Evolutionary conservation across 345 rosid genomes (phyloP).

Genomic region (Orychophragmus violaceus): DNA sequence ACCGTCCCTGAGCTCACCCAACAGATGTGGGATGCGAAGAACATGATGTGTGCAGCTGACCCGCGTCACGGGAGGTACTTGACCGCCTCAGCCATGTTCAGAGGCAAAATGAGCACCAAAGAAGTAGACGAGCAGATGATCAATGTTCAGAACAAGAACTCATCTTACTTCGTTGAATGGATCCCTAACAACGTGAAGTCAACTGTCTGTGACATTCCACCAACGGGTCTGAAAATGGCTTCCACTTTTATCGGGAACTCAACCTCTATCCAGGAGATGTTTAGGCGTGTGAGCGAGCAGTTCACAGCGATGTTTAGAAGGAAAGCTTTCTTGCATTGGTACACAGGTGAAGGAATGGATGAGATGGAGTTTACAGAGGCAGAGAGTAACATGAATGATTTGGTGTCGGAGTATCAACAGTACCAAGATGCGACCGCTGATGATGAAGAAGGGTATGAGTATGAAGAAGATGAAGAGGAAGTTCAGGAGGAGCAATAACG

Average conservation of each 20-base stretch:
- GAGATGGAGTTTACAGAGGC: conserved; percentile 89
- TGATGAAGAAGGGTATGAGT: conserved; percentile 55
- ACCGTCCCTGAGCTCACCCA: conserved; percentile 77
- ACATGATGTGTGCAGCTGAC: conserved; percentile 85
- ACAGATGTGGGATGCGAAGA: conserved; percentile 85
- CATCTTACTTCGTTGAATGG: conserved; percentile 75
- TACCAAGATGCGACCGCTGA: conserved; percentile 78
- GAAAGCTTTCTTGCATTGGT: conserved; percentile 77
- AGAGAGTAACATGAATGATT: conserved; percentile 76
- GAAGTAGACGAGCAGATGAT: conserved; percentile 80
- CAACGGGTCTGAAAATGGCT: conserved; percentile 71
- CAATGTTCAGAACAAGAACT: conserved; percentile 74
- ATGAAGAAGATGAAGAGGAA: conserved; percentile 53
- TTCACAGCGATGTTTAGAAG: conserved; percentile 74
- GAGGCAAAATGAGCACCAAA: conserved; percentile 79
- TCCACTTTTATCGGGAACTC: conserved; percentile 81
- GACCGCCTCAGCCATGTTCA: conserved; percentile 76
- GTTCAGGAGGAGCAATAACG: conserved; percentile 42
- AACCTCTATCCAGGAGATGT: conserved; percentile 75
- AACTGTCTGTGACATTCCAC: conserved; percentile 75
- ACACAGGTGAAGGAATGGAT: conserved; percentile 82
- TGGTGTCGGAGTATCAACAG: conserved; percentile 71
- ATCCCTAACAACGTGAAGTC: conserved; percentile 78
- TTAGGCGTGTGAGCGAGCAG: conserved; percentile 67
- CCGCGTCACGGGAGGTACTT: conserved; percentile 73